Percentiles rank a stretch among this genome's conserved stretches.
phyloP scores from a whole-genome alignment of 129 eudicot genomes.

The Chrysanthemum seticuspe region DNA sequence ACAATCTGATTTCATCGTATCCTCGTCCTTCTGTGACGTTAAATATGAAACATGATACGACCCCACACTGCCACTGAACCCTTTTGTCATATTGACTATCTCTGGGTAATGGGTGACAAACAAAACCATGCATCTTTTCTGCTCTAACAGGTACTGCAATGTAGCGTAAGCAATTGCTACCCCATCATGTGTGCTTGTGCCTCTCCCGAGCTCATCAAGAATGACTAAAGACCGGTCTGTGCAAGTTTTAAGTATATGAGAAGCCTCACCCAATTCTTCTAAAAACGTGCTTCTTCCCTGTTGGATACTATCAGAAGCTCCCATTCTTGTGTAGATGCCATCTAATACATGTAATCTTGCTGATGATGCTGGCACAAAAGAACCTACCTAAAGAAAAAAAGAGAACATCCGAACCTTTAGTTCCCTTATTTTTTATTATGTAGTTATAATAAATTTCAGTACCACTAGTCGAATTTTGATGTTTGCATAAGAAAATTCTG shows the following conservation, averaged over 20 bases:
- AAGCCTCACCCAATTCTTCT: slow-evolving; percentile 90
- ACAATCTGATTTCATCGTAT: neutral
- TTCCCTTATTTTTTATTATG: neutral
- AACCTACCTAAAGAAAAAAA: slow-evolving; percentile 65
- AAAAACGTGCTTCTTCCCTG: slow-evolving; percentile 91
- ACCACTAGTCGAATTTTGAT: no score
- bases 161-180: slow-evolving; percentile 98
- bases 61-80: slow-evolving; percentile 71
- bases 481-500: no score
- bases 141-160: slow-evolving; percentile 60
- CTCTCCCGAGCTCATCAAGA: slow-evolving; percentile 95
- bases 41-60: slow-evolving; percentile 91
- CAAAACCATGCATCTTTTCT: slow-evolving; percentile 68
- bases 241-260: slow-evolving; percentile 63
- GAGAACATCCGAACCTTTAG: neutral
- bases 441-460: no score
- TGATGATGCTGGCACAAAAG: slow-evolving; percentile 89
- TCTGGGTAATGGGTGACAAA: slow-evolving; percentile 99
- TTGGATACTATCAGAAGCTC: slow-evolving; percentile 92
- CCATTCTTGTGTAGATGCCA: slow-evolving; percentile 88
- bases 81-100: slow-evolving; percentile 55
- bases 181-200: slow-evolving; percentile 98
- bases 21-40: slow-evolving; percentile 41
- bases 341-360: slow-evolving; percentile 82
- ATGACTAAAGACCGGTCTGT: slow-evolving; percentile 74